Base-by-base conservation (phyloP, 768 basidiomycete species). In the Russula griseocarnosa region DNA sequence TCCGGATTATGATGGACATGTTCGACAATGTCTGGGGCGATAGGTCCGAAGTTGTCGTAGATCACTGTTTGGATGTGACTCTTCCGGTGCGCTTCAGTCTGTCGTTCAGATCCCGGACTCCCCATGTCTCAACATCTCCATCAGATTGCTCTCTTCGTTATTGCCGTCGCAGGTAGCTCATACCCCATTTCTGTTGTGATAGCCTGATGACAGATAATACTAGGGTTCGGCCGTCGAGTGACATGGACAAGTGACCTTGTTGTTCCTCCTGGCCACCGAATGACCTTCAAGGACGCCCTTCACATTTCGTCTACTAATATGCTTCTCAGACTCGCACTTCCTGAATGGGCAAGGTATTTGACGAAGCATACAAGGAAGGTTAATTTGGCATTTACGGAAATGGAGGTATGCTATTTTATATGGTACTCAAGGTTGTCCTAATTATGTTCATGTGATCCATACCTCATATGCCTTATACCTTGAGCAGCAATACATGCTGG, bases 121-220 rank as follows among this genome's bases (percentile, higher is more conserved):
- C n/a, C n/a, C n/a, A 26, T 26, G 9, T 38, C 10, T 16, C 4
- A 36, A 52, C 13, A 4, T 38, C 28, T 59, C 5, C 14, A 49
- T 9, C 38, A 85, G 84, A 78, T 84, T 44, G 79, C 84, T 0
- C 77, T 85, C 4, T 80, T 82, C 55, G 78, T 84, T 36, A 82
- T 86, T 58, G 77, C 82, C 30, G 77, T 76, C 1, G 84, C 84
- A 64, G 83, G 65, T 67, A 24, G 14, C 18, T 11, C 46, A 28
- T 55, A 5, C 24, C 30, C 38, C 16, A 1, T 9, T 55, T 7
- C n/a, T 28, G 16, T 20, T 13, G 7, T 60, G 5, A 0, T 24
- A 16, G 22, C 18, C 40, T 65, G 20, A 44, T 57, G 36, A 30
- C 18, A n/a, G n/a, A n/a, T n/a, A 18, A 24, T 24, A 18, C 44